Evolutionary conservation across 2,329 filamentous ascomycete species (phyloP).

Genomic region (Cryphonectria naterciae): DNA sequence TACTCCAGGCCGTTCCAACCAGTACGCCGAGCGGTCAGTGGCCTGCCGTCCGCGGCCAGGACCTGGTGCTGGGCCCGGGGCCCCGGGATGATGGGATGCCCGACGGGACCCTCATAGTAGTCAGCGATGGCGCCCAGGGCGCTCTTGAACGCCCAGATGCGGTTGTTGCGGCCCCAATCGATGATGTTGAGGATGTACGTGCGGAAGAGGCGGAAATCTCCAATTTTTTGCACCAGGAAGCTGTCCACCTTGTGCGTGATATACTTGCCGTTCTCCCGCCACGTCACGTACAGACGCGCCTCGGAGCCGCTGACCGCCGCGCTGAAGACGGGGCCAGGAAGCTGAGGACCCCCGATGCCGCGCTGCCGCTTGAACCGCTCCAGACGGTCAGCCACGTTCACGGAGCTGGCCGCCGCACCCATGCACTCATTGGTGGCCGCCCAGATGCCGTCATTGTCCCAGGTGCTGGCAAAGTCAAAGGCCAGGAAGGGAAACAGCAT

Average conservation of each 20-base stretch:
- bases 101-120: not conserved
- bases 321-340: not conserved
- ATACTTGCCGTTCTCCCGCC: conserved; percentile 41
- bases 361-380: not conserved
- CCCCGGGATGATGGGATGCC: too few relatives aligned
- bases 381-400: not conserved
- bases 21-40: too few relatives aligned
- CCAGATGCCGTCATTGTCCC: conserved; percentile 34
- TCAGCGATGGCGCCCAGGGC: conserved; percentile 28
- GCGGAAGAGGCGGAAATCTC: conserved; percentile 39
- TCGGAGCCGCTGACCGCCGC: conserved; percentile 31
- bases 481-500: conserved; percentile 37
- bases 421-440: conserved; percentile 44
- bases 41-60: too few relatives aligned
- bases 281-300: conserved; percentile 41
- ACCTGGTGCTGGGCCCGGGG: too few relatives aligned
- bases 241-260: conserved; percentile 35
- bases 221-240: conserved; percentile 38
- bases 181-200: conserved; percentile 42
- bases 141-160: conserved; percentile 31
- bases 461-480: conserved; percentile 35
- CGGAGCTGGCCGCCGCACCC: conserved; percentile 27
- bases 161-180: conserved; percentile 38
- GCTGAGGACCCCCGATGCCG: not conserved
- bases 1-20: too few relatives aligned